phyloP scores from a whole-genome alignment of 2,329 filamentous ascomycete species.

The Scedosporium minutisporum region DNA sequence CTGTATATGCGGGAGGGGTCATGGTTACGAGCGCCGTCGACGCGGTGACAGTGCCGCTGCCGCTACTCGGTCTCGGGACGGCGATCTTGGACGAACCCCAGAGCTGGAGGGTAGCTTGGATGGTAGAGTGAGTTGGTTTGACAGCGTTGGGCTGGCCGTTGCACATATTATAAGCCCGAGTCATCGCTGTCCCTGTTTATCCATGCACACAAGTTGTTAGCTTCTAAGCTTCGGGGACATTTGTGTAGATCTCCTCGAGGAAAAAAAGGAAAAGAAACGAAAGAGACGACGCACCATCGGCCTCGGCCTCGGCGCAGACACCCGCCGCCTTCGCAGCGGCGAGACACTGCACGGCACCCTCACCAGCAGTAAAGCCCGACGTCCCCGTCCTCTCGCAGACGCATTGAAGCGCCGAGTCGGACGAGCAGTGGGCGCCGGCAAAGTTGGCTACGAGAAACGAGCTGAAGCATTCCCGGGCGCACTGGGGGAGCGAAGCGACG shows the following conservation, averaged over 20 bases:
- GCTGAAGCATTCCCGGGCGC: conserved; percentile 51
- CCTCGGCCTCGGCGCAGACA: conserved; percentile 39
- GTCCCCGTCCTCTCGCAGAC: conserved; percentile 51
- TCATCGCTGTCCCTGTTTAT: neutral
- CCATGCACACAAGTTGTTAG: neutral
- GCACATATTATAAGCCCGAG: conserved; percentile 49
- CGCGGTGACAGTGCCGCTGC: neutral
- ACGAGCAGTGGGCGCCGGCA: conserved; percentile 33
- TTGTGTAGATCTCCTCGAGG: neutral
- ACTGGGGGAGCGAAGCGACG: conserved; percentile 37
- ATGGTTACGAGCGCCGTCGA: neutral
- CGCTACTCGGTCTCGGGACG: neutral
- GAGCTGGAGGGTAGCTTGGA: conserved; percentile 46
- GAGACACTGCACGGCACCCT: conserved; percentile 60
- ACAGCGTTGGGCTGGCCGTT: conserved; percentile 36
- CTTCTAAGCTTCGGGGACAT: neutral
- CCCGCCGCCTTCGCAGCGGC: conserved; percentile 39
- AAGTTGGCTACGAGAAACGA: conserved; percentile 55
- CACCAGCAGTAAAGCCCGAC: conserved; percentile 60
- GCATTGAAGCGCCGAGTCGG: conserved; percentile 45
- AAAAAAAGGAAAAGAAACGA: neutral
- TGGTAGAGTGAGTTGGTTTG: conserved; percentile 46
- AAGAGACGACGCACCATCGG: neutral
- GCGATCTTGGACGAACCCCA: neutral
- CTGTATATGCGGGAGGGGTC: neutral